Base-by-base conservation (phyloP, 202 grass and related monocot genomes). In the Carex sylvatica region DNA sequence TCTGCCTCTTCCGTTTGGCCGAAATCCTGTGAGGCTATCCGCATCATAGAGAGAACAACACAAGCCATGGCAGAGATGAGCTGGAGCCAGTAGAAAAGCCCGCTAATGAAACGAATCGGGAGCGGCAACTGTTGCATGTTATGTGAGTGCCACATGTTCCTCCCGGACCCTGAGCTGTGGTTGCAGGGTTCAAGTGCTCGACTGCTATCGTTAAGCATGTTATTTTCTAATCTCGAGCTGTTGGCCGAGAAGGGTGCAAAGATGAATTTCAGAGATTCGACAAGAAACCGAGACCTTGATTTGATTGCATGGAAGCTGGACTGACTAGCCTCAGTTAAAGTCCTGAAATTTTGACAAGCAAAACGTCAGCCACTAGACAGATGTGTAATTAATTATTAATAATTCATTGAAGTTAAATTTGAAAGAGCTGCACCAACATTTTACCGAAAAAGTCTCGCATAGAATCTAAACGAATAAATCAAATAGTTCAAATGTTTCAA, bases 221-320 rank as follows among this genome's bases (percentile, higher is more conserved):
- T 49, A 1, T 26, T 28, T n/a, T 11, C 36, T 10, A 65, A 53
- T 19, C 30, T 81, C 2, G 38, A 9, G 2, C 20, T 78, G 18
- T 26, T 13, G 13, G 70, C 16, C 13, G 79, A 63, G 10, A 83
- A 61, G 1, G 71, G 47, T 28, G 19, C 60, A 5, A 87, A 68
- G 35, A 88, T 72, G 70, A 91, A 52, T 78, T 86, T 86, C 52
- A 97, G 86, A 8, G 91, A 90, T 2, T 88, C 86, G 1, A 91
- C 19, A 30, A 97, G 62, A 72, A 90, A 67, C 46, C 86, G 87
- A 6, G 76, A 83, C 67, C 83, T 89, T 33, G 78, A 89, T 60
- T 44, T 81, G 78, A 89, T 23, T 2, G 83, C 83, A 12, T 70
- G 90, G 77, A 81, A 85, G 84, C 88, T 86, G 10, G 46, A 12